Evolutionary conservation across 2,329 filamentous ascomycete species (phyloP).

Genomic region (Aureobasidium sp.): DNA sequence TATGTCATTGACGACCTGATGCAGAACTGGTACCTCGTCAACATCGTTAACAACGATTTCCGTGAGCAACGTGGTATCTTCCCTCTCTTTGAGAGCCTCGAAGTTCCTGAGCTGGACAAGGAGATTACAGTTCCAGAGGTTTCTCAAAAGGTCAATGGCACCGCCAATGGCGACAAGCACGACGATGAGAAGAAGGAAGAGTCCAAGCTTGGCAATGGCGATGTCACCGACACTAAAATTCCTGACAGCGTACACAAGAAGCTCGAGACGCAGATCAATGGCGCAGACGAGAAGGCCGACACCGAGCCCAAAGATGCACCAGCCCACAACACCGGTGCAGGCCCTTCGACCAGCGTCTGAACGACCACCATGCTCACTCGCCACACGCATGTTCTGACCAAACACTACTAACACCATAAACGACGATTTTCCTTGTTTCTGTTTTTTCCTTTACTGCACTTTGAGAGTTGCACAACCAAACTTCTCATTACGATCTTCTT

Average conservation of each 20-base stretch:
- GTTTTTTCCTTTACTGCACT: neutral
- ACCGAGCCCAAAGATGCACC: constrained; percentile 7
- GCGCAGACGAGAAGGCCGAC: neutral
- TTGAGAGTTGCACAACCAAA: neutral
- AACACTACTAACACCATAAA: neutral
- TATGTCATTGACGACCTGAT: constrained; percentile 75
- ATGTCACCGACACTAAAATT: constrained; percentile 5
- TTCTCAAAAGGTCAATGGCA: neutral
- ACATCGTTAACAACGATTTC: constrained; percentile 99
- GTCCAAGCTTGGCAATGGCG: neutral
- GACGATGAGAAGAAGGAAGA: neutral
- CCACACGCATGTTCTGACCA: neutral
- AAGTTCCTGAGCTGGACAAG: constrained; percentile 58
- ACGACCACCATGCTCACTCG: neutral
- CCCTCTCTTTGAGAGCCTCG: constrained; percentile 71
- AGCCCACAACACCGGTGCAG: constrained; percentile 13
- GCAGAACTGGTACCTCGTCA: constrained; percentile 87
- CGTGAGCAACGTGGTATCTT: constrained; percentile 77
- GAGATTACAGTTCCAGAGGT: neutral
- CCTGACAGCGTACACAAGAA: constrained; percentile 14
- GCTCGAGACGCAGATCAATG: constrained; percentile 1
- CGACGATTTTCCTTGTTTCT: neutral
- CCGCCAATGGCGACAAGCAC: constrained; percentile 7
- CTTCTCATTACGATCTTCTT: constrained; percentile 12
- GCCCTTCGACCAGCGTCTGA: neutral